phyloP scores from a whole-genome alignment of 2,329 filamentous ascomycete species.

The Alternaria arborescens region DNA sequence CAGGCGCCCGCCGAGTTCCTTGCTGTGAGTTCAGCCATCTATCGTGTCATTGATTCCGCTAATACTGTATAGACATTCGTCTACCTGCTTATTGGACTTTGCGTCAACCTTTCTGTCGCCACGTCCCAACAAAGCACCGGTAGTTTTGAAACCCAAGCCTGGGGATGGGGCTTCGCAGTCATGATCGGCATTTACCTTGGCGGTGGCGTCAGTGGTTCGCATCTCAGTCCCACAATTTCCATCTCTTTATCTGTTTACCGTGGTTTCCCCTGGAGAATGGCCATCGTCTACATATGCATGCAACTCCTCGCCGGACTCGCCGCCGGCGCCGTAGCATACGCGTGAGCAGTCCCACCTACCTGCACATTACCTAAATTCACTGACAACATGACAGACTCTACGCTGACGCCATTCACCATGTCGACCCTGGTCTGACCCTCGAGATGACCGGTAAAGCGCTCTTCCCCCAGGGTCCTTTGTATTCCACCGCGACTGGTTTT shows the following conservation, averaged over 20 bases:
- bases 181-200: constrained; percentile 61
- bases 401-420: constrained; percentile 65
- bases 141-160: constrained; percentile 41
- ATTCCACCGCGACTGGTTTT: constrained; percentile 72
- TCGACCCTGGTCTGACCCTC: constrained; percentile 59
- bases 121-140: constrained; percentile 55
- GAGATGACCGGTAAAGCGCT: constrained; percentile 62
- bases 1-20: constrained; percentile 64
- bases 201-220: constrained; percentile 58
- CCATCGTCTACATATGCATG: constrained; percentile 60
- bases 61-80: constrained; percentile 30
- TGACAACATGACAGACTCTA: constrained; percentile 29
- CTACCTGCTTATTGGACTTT: constrained; percentile 57
- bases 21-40: constrained; percentile 46
- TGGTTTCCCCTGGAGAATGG: constrained; percentile 67
- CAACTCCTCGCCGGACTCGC: constrained; percentile 63
- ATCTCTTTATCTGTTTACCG: constrained; percentile 59
- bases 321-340: constrained; percentile 54
- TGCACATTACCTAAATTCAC: constrained; percentile 19
- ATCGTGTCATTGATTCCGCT: not conserved
- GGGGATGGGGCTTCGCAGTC: constrained; percentile 63
- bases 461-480: constrained; percentile 65
- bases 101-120: constrained; percentile 58
- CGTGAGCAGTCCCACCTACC: constrained; percentile 32
- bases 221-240: constrained; percentile 59